These are phyloP conservation scores for Argentina anserina DNA, from an alignment of 306 rosid species.

Conservation along the genomic window DNA sequence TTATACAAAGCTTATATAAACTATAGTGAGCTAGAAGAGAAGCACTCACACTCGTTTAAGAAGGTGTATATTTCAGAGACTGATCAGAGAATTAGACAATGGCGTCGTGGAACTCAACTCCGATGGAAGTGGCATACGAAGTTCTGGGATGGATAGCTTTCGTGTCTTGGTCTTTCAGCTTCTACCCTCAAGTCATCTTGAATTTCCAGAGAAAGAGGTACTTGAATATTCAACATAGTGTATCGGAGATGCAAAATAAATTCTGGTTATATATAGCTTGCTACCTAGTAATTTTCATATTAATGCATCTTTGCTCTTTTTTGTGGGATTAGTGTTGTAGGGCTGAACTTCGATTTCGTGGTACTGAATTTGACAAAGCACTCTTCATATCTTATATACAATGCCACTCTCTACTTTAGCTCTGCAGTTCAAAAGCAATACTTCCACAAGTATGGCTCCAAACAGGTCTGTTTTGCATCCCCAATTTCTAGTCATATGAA, in stretches of 20 bases:
- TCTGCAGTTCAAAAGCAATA: constrained; percentile 66
- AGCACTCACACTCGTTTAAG: not conserved
- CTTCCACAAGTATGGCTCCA: constrained; percentile 56
- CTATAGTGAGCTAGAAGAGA: not conserved
- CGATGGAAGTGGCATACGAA: constrained; percentile 57
- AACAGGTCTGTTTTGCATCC: constrained; percentile 41
- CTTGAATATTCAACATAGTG: not conserved
- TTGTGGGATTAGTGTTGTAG: constrained; percentile 62
- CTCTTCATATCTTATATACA: constrained; percentile 74
- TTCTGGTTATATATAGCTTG: not conserved
- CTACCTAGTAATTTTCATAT: not conserved
- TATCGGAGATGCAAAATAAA: not conserved
- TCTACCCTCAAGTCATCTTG: constrained; percentile 81
- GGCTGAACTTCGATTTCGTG: constrained; percentile 82
- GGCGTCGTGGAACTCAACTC: constrained; percentile 78
- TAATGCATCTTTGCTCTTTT: not conserved
- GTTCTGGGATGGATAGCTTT: constrained; percentile 83
- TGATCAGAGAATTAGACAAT: not conserved
- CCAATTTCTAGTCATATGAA: not conserved
- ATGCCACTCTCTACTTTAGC: constrained; percentile 74
- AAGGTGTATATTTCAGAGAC: not conserved
- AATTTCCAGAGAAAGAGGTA: constrained; percentile 82
- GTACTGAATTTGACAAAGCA: constrained; percentile 82
- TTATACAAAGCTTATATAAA: too few relatives aligned
- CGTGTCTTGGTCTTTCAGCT: constrained; percentile 65